Evolutionary conservation across 2,329 filamentous ascomycete species (phyloP), one percentile per base, ranked within the genome.

Genomic region (Botryotinia calthae): DNA sequence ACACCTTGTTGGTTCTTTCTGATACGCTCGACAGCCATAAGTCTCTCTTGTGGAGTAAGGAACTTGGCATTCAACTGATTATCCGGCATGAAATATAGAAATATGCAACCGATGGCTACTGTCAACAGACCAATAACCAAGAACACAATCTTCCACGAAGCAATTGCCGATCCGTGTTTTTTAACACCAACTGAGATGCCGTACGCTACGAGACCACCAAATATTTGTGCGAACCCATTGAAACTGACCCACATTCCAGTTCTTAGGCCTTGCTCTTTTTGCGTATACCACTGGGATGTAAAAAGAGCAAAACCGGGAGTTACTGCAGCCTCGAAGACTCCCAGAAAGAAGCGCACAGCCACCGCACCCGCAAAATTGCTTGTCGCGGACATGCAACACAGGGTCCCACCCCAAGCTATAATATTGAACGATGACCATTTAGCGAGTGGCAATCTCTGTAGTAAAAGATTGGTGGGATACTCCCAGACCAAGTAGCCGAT

Each of bases 251-350:
- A 93, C 72, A 92, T 87, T 6, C 86, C 87, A 1, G 87, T 87
- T 14, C 91, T 83, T 0, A 84, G 82, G 2, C 88, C 89, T 82
- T 93, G 90, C 79, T 93, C 91, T 71, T 85, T 84, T 79, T 89
- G 89, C 1, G 91, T 93, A 77, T 92, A 93, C 90, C 90, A 93
- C 81, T 92, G 89, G 5, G 85, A 87, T 1, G 90, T 92, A 76
- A 93, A 85, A 1, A 93, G 83, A 0, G 89, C 87, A 76, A 92
- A 92, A 0, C 90, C 90, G 0, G 91, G 91, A 0, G 89, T 91
- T 2, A 93, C 89, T 0, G 90, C 88, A 0, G 89, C 84, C 79
- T 93, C 91, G 72, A 91, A 91, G 0, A 91, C 84, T 42, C 91
- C 91, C 0, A 92, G 84, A 76, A 93, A 88, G 79, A 92, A 90